A percentile compares a stretch with the other conserved stretches of the same genome.
Evolutionary conservation across 441 rosid species (phyloP).

Genomic region (Gossypium davidsonii): DNA sequence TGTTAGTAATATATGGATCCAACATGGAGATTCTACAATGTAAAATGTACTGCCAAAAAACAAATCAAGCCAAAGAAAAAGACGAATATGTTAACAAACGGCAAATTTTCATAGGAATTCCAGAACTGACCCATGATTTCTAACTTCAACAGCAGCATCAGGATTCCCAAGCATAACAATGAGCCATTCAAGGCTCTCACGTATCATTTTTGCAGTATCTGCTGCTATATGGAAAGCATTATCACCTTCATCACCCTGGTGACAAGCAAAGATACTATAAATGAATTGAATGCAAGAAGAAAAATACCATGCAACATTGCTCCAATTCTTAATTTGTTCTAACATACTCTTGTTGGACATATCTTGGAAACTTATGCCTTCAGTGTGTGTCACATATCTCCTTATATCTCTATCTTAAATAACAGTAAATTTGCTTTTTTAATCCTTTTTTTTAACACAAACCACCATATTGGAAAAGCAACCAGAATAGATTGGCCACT

Average conservation of each 20-base stretch:
- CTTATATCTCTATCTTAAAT: neutral
- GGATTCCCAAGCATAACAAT: conserved; percentile 81
- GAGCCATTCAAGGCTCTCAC: conserved; percentile 97
- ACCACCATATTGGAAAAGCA: neutral
- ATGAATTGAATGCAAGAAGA: conserved; percentile 21
- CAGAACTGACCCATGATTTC: conserved; percentile 83
- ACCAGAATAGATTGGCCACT: neutral
- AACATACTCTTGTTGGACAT: neutral
- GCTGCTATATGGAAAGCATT: conserved; percentile 99
- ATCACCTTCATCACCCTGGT: conserved; percentile 96
- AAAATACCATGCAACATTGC: neutral
- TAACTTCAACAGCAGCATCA: conserved; percentile 74
- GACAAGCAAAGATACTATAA: conserved; percentile 18
- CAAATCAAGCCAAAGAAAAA: neutral
- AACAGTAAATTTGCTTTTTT: neutral
- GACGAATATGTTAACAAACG: neutral
- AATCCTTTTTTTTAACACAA: neutral
- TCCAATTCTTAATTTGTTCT: neutral
- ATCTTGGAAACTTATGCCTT: neutral
- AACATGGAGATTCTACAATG: neutral
- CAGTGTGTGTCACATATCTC: neutral
- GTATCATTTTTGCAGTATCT: conserved; percentile 93
- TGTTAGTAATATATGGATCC: conserved; percentile 10
- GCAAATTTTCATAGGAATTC: neutral
- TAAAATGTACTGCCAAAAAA: neutral